A percentile compares a stretch with the other conserved stretches of the same genome.
Evolutionary conservation across 805 yeast genomes (phyloP).

Genomic region (Middelhovenomyces tepae): DNA sequence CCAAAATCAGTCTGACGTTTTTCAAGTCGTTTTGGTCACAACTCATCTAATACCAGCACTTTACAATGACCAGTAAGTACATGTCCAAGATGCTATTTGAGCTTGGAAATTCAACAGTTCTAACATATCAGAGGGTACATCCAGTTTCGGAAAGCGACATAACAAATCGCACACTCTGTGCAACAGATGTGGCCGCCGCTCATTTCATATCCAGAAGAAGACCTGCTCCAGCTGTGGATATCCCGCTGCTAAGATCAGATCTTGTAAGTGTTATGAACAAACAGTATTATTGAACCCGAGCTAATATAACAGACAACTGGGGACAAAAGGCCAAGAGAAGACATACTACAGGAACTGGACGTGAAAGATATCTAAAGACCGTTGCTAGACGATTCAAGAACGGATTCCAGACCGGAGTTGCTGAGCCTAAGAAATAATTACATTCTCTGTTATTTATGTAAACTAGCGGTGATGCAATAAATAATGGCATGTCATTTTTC

Average conservation of each 20-base stretch:
- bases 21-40: too few species aligned
- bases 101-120: not conserved
- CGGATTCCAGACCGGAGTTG: constrained; percentile 98
- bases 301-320: constrained; percentile 64
- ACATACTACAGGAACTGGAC: constrained; percentile 99
- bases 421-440: too few species aligned
- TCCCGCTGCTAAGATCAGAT: constrained; percentile 97
- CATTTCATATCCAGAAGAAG: constrained; percentile 99
- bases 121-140: constrained; percentile 73
- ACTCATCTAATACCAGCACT: too few species aligned
- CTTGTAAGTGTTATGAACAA: constrained; percentile 15
- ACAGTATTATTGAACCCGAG: not conserved
- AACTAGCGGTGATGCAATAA: too few species aligned
- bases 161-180: constrained; percentile 99
- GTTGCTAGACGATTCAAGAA: constrained; percentile 98
- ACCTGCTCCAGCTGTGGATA: constrained; percentile 98
- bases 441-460: too few species aligned
- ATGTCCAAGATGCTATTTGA: too few species aligned
- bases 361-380: constrained; percentile 96
- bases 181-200: constrained; percentile 94
- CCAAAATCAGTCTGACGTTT: too few species aligned
- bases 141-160: constrained; percentile 99
- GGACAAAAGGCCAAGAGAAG: constrained; percentile 98
- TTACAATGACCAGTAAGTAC: constrained; percentile 22
- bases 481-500: too few species aligned